Base-by-base conservation (phyloP, 2,329 filamentous ascomycete species). In the Elsinoe necatrix region DNA sequence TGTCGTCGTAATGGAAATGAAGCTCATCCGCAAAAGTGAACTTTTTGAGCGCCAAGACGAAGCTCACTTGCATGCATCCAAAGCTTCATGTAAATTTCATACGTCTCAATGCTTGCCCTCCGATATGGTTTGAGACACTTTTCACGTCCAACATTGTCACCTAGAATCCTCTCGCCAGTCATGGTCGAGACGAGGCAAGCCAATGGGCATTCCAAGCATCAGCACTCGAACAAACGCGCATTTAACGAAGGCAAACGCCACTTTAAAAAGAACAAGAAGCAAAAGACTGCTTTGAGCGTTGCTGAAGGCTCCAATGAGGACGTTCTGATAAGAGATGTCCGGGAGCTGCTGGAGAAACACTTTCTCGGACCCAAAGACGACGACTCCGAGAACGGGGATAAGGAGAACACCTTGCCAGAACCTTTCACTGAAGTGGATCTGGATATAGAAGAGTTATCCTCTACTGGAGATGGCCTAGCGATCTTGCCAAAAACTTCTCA, bases 381-480 rank as follows among this genome's bases (percentile, higher is more conserved):
- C 25, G 45, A 52, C 21, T 37, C 48, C 31, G 55, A 58, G 45
- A 31, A 57, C 59, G 35, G 50, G 7, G 34, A 56, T 31, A 23
- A 60, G 18, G 48, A 60, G 14, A 56, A 64, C 4, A 34, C 67
- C 1, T 72, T 90, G 1, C 86, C 87, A 1, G 80, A 85, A 62
- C 76, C 77, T 37, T 86, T 86, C 58, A 80, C 82, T 4, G 88
- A 95, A 68, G 82, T 93, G 39, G 85, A 95, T 55, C 81, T 97
- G 39, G 83, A 86, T n/a, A 84, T 97, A 58, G 71, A 83, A 5
- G 82, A 87, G 62, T 77, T 97, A 31, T 95, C 92, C 0, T 97
- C 92, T 0, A 95, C 89, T 0, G 93, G 93, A 55, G 93, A 97
- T 63, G 93, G 89, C 2, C 79, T 98, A 57, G 93, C 87, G 3